Base-by-base conservation (phyloP, 192 early-diverging fungal species). In the Podila clonocystis region DNA sequence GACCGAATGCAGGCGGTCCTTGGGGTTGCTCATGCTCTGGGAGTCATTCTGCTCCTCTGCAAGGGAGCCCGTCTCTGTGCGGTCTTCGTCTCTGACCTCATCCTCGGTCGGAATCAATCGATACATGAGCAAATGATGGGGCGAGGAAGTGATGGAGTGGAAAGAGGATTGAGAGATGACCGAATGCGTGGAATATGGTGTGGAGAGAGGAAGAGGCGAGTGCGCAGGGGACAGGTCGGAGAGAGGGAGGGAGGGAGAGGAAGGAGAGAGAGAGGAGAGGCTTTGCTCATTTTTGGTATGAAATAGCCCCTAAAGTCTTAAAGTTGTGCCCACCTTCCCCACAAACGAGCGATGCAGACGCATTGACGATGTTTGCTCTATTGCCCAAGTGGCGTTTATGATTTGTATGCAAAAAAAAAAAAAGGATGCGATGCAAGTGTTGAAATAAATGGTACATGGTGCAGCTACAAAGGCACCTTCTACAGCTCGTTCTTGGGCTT, bases 91-190 rank as follows among this genome's bases (percentile, higher is more conserved):
- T 22, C 77, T 72, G 26, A 60, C 52, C 1, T 80, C 70, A 17
- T 72, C 77, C 45, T 80, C 77, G 9, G 70, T 80, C 7, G 77
- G 70, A 45, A 80, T 58, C 17, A 80, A 57, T 15, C 71, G 70
- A 62, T 80, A 80, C 77, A 80, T 80, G 1, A 29, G 29, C 34
- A n/a, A 9, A 48, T 3, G 38, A 63, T 36, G 41, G 28, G 17
- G 2, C n/a, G n/a, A 33, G 33, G 38, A 58, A 50, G 49, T 20
- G 29, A 26, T 55, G 52, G 7, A 55, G 20, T 12, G 22, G 26
- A 65, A 48, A 20, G 19, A 36, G 57, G 34, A 8, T n/a, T n/a
- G 15, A 34, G 15, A 45, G 13, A 45, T 45, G 38, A 41, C 38
- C 5, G 11, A 13, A 41, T 41, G 38, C 13, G 41, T 45, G 41